phyloP scores from a whole-genome alignment of 1,284 basidiomycete species.

The Quambalaria eucalypti region DNA sequence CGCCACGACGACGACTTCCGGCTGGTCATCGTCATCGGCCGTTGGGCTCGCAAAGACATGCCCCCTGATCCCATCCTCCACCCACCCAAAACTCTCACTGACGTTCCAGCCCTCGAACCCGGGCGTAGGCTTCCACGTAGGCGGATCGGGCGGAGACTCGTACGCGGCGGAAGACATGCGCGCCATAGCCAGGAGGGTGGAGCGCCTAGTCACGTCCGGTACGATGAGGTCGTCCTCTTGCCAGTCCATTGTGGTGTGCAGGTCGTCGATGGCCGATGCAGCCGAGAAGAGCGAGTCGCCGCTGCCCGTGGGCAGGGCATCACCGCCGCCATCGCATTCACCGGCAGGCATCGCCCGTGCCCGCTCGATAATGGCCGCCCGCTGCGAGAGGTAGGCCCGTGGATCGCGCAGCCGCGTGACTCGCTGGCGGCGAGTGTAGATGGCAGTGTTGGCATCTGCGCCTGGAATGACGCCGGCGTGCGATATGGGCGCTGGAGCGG shows the following conservation, averaged over 20 bases:
- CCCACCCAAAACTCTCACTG: constrained; percentile 66
- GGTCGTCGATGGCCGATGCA: neutral
- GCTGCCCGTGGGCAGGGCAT: neutral
- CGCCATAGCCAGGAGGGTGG: constrained; percentile 70
- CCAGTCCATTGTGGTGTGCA: constrained; percentile 41
- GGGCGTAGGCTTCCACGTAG: constrained; percentile 14
- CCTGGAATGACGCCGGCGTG: no score
- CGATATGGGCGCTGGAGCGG: no score
- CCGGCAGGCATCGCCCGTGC: neutral
- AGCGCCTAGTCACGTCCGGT: constrained; percentile 63
- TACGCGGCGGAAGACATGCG: constrained; percentile 95
- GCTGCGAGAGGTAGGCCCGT: neutral
- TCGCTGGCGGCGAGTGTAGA: neutral
- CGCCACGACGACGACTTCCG: constrained; percentile 74
- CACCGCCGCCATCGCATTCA: neutral
- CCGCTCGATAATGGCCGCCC: neutral
- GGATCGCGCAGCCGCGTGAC: neutral
- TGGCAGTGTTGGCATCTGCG: no score
- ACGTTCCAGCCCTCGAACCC: constrained; percentile 34
- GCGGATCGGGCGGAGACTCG: constrained; percentile 18
- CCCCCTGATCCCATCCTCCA: constrained; percentile 78
- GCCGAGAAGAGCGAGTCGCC: neutral
- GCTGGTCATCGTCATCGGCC: constrained; percentile 43
- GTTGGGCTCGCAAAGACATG: constrained; percentile 57
- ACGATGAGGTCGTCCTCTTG: constrained; percentile 51